These are phyloP conservation scores for Aspergillus transmontanensis DNA, from an alignment of 2,329 filamentous ascomycete genomes.

Conservation along the genomic window DNA sequence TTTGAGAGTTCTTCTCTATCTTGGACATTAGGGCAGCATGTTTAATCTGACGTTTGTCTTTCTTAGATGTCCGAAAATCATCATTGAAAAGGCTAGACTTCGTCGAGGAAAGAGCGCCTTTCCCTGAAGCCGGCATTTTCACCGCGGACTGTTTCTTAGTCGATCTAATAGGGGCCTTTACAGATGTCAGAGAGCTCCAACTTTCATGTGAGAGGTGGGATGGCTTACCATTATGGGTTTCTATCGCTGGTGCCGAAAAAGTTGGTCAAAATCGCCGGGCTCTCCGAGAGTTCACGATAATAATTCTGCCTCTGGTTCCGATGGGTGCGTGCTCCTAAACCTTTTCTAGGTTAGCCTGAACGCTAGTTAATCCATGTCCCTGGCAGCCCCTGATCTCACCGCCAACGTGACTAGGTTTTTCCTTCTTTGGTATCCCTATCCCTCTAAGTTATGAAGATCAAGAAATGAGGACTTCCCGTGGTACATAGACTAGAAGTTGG, in stretches of 20 bases:
- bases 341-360: conserved; percentile 8
- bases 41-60: conserved; percentile 80
- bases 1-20: conserved; percentile 65
- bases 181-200: neutral
- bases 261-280: conserved; percentile 2
- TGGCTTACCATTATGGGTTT: conserved; percentile 7
- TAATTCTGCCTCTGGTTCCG: conserved; percentile 10
- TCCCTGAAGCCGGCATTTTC: conserved; percentile 21
- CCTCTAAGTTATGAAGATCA: neutral
- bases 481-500: neutral
- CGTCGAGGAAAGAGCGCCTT: conserved; percentile 21
- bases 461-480: neutral
- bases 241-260: neutral
- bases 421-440: neutral
- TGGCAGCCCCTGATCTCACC: conserved; percentile 19
- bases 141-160: conserved; percentile 19
- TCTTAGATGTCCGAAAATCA: conserved; percentile 71
- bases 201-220: neutral
- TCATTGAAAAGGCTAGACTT: conserved; percentile 30
- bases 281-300: conserved; percentile 12
- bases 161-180: conserved; percentile 32
- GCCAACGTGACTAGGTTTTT: conserved; percentile 17
- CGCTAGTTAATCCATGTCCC: neutral
- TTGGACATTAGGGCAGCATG: conserved; percentile 77
- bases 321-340: conserved; percentile 10